These are phyloP conservation scores for Boletus fagicola DNA, from an alignment of 768 basidiomycete genomes.

Conservation along the genomic window DNA sequence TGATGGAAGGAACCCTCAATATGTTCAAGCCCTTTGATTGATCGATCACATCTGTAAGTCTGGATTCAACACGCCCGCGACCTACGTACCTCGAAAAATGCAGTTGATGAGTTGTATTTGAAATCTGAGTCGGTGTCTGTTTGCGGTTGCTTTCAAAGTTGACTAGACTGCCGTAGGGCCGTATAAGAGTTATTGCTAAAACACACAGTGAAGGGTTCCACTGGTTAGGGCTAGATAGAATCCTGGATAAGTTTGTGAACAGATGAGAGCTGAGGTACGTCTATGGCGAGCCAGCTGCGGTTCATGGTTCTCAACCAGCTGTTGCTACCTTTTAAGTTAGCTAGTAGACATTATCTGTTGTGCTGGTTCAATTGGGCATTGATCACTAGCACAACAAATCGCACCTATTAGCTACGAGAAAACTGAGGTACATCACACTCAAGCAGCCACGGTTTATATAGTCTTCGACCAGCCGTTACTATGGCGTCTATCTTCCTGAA, in stretches of 20 bases:
- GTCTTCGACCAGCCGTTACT: not conserved
- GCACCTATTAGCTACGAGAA: not conserved
- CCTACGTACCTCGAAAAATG: not conserved
- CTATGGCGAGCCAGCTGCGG: not conserved
- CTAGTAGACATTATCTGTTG: not conserved
- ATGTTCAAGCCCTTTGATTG: not conserved
- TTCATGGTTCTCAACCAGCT: not conserved
- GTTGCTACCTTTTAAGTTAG: not conserved
- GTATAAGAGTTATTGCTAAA: no score
- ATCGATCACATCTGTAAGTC: conserved; percentile 12
- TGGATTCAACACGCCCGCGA: conserved; percentile 4
- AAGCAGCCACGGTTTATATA: not conserved
- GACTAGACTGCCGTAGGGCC: no score
- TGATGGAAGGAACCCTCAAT: conserved; percentile 7
- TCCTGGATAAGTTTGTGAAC: not conserved
- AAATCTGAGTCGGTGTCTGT: conserved; percentile 11
- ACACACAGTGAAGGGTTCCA: no score
- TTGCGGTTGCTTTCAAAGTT: not conserved
- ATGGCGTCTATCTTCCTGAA: no score
- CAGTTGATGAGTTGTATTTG: conserved; percentile 13
- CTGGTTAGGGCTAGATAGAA: no score
- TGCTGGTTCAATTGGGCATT: not conserved
- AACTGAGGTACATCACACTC: not conserved
- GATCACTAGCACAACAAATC: no score
- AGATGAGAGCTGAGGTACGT: not conserved